These are phyloP conservation scores for Botrytis paeoniae DNA, from an alignment of 2,329 filamentous ascomycete genomes.

Conservation along the genomic window DNA sequence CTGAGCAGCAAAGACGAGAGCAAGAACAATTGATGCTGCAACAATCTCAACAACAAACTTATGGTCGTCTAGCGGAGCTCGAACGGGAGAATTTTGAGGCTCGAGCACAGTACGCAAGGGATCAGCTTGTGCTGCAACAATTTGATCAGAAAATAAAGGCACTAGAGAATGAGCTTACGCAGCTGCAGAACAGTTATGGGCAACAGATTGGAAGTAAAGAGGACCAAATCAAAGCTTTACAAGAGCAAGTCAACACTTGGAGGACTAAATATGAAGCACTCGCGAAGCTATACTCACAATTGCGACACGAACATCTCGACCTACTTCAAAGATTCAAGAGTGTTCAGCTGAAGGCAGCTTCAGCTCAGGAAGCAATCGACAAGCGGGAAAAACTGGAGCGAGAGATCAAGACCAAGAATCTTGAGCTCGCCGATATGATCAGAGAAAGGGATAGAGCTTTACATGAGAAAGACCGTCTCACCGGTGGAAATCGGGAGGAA, in stretches of 20 bases:
- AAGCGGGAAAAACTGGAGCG: slow-evolving; percentile 91
- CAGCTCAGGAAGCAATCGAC: slow-evolving; percentile 94
- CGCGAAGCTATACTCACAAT: slow-evolving; percentile 94
- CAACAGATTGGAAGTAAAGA: slow-evolving; percentile 88
- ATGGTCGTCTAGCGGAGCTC: slow-evolving; percentile 91
- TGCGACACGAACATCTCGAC: slow-evolving; percentile 92
- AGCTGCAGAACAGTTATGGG: slow-evolving; percentile 77
- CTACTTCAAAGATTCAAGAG: slow-evolving; percentile 94
- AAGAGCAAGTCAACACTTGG: slow-evolving; percentile 98
- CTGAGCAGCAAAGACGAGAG: slow-evolving; percentile 85
- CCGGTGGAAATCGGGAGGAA: slow-evolving; percentile 86
- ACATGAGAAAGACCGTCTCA: slow-evolving; percentile 86
- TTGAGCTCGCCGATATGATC: slow-evolving; percentile 99
- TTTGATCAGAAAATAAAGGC: slow-evolving; percentile 95
- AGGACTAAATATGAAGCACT: slow-evolving; percentile 93
- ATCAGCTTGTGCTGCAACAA: slow-evolving; percentile 94
- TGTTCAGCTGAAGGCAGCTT: slow-evolving; percentile 93
- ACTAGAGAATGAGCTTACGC: slow-evolving; percentile 79
- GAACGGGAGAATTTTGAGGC: slow-evolving; percentile 95
- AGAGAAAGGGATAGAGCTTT: slow-evolving; percentile 89
- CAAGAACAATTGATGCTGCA: slow-evolving; percentile 87
- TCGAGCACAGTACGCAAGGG: slow-evolving; percentile 91
- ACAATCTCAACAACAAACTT: slow-evolving; percentile 89
- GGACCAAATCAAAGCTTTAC: slow-evolving; percentile 86
- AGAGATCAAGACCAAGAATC: slow-evolving; percentile 98